phyloP scores from a whole-genome alignment of 768 basidiomycete species.

The Guyanaporus albipodus region DNA sequence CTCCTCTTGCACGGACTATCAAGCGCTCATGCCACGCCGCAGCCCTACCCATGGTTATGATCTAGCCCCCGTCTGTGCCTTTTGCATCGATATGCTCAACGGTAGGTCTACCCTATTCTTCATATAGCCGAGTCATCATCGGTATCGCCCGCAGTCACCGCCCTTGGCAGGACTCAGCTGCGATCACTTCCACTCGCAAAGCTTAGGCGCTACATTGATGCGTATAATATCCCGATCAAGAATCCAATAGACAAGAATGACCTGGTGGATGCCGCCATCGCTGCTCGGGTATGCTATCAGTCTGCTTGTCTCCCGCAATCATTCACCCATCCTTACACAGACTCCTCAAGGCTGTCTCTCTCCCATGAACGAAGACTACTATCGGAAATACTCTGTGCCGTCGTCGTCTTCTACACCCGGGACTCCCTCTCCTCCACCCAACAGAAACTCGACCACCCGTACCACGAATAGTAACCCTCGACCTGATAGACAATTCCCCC shows the following conservation, averaged over 20 bases:
- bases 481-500: no score
- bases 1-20: constrained; percentile 68
- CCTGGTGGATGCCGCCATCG: constrained; percentile 60
- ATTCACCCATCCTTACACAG: constrained; percentile 30
- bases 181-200: constrained; percentile 53
- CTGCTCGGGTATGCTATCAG: constrained; percentile 41
- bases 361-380: constrained; percentile 52
- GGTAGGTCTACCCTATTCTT: constrained; percentile 39
- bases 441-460: constrained; percentile 15
- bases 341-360: constrained; percentile 59
- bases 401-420: constrained; percentile 10
- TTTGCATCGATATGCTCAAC: constrained; percentile 65
- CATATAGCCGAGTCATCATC: not conserved
- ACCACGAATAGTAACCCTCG: no score
- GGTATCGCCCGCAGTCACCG: constrained; percentile 51
- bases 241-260: constrained; percentile 76
- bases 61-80: constrained; percentile 61
- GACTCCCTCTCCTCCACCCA: constrained; percentile 14
- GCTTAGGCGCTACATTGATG: constrained; percentile 64
- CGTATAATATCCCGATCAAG: constrained; percentile 62
- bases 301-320: not conserved
- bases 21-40: constrained; percentile 69
- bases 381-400: constrained; percentile 30
- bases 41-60: constrained; percentile 57
- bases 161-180: constrained; percentile 55